phyloP scores from a whole-genome alignment of 352 stramenopile species.

The Pythium aristosporum region DNA sequence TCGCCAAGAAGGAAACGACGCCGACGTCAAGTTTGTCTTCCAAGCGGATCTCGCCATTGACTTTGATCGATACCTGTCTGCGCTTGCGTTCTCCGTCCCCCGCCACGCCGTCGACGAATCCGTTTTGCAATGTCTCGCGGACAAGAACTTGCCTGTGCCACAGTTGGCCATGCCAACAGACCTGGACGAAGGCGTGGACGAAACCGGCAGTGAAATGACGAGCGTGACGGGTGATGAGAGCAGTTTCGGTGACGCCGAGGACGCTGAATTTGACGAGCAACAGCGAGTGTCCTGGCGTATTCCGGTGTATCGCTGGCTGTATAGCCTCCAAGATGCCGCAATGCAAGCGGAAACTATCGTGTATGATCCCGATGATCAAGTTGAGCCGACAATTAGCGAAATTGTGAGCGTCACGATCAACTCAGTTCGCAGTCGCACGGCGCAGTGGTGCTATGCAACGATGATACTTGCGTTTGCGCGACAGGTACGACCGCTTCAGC shows the following conservation, averaged over 20 bases:
- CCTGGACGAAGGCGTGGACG: constrained; percentile 45
- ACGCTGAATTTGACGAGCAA: constrained; percentile 68
- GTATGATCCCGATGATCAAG: constrained; percentile 81
- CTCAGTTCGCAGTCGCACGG: constrained; percentile 63
- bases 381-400: constrained; percentile 58
- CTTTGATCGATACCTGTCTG: constrained; percentile 76
- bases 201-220: constrained; percentile 79
- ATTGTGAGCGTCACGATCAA: constrained; percentile 63
- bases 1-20: constrained; percentile 42
- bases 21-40: constrained; percentile 78
- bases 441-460: constrained; percentile 53
- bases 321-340: constrained; percentile 68
- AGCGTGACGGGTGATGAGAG: constrained; percentile 85
- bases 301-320: constrained; percentile 64
- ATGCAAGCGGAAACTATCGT: constrained; percentile 62
- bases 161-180: constrained; percentile 33
- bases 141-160: constrained; percentile 63
- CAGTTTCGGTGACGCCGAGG: constrained; percentile 72
- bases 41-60: constrained; percentile 71
- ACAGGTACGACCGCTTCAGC: constrained; percentile 44
- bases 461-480: constrained; percentile 72
- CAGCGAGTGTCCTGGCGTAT: constrained; percentile 46
- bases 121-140: constrained; percentile 57
- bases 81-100: constrained; percentile 68
- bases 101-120: constrained; percentile 59